Conservation (phyloP, 192 early-diverging fungal genomes). For the Gonapodya sp. region DNA sequence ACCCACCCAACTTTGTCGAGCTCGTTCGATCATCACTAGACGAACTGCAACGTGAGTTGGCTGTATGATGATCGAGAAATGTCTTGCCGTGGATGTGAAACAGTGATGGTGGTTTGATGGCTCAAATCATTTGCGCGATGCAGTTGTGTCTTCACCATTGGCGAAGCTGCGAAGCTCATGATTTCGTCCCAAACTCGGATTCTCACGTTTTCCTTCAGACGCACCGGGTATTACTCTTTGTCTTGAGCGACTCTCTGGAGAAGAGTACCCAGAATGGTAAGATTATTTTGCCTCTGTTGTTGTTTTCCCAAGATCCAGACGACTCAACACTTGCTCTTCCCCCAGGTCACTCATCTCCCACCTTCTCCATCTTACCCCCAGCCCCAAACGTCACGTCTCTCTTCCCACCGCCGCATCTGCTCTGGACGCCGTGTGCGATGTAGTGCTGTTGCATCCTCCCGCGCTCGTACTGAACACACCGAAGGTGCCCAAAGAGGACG, state of each 20-base stretch:
- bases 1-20: not conserved
- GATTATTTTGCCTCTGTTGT: not conserved
- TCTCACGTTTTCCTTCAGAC: not conserved
- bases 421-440: not conserved
- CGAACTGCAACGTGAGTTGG: not conserved
- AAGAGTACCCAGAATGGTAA: not conserved
- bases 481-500: not conserved
- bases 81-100: not conserved
- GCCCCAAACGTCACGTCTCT: not conserved
- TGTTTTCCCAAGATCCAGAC: too few relatives aligned
- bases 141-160: too few relatives aligned
- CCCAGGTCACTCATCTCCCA: not conserved
- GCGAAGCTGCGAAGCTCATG: too few relatives aligned
- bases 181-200: not conserved
- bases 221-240: not conserved
- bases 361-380: not conserved
- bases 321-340: not conserved
- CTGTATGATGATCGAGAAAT: not conserved
- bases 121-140: not conserved
- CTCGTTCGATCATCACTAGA: not conserved
- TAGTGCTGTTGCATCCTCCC: not conserved
- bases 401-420: not conserved
- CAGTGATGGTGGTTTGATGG: too few relatives aligned
- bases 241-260: not conserved
- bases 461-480: not conserved